Base-by-base conservation (phyloP, 768 basidiomycete species). In the Trametes gibbosa region DNA sequence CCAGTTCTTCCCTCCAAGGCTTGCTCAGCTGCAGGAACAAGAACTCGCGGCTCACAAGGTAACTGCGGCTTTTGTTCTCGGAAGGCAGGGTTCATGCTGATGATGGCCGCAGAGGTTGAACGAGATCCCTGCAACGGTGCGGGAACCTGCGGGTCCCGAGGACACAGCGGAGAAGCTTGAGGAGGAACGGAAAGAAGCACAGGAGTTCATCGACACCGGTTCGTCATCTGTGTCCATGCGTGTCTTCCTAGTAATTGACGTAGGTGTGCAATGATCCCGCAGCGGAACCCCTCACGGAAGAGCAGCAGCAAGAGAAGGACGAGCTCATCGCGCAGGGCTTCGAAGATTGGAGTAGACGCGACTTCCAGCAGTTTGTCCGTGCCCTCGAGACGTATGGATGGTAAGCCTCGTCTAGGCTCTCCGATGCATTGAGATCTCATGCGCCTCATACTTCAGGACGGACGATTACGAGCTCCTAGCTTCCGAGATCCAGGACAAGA, bases 231-330 rank as follows among this genome's bases (percentile, higher is more conserved):
- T 21, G 23, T 35, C 12, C 14, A 25, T 5, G 0, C 41, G n/a
- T 21, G 2, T 27, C n/a, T 42, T 39, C 1, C 2, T 12, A 10
- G 3, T 40, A 2, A 2, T 19, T 23, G 12, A 35, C 17, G 16
- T 40, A 53, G 50, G 41, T 42, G 47, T 37, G 35, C 5, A 32
- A 32, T 32, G 29, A 32, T 32, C 59, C 13, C 53, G 0, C 61
- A 92, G 96, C 96, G 37, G 94, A 93, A 63, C 89, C 91, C 1
- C 77, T 98, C 39, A 95, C 87, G 0, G 95, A 98, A 65, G 92
- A 92, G 47, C 95, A 99, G 68, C 74, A 83, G 62, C 81, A 82
- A 5, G 78, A 84, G 69, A 98, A 96, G 75, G 93, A 96, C 29
- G 82, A 80, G 45, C 84, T 90, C 29, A 82, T 85, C 7, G 79